Base-by-base conservation (phyloP, 306 rosid genomes). In the Castanopsis chinensis region DNA sequence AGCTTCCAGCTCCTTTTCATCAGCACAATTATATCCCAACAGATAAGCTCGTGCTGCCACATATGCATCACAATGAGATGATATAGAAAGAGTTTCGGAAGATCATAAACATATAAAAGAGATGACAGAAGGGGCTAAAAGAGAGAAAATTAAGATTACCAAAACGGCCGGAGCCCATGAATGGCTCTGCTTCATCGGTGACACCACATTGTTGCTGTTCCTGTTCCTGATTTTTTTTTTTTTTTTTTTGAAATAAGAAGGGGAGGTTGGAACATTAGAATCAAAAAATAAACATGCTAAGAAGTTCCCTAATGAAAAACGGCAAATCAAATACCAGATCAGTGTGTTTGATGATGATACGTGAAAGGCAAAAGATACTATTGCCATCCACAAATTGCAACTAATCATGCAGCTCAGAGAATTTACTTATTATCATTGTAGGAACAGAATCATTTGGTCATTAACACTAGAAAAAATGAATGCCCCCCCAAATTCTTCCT, bases 81-180 rank as follows among this genome's bases (percentile, higher is more conserved):
- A 28, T 54, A n/a, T 32, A 15, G 14, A 43, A 1, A 21, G 23
- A 8, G 14, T 20, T 25, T 30, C 12, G 1, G 33, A 37, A 65
- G 71, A 76, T 60, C 32, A 41, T 19, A 19, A 33, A 57, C 53
- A 35, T 1, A 49, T 15, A 43, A 25, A 18, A 23, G 53, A 12
- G 27, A 57, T 2, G 12, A 20, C 17, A 69, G 55, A 51, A 73
- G 33, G 5, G 33, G 33, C 4, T 30, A 30, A 30, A 4, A 4
- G 5, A 30, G 33, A 30, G 33, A 45, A 21, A 28, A 12, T 17
- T 58, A 61, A 45, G 27, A 17, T 83, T 91, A 95, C 99, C 99
- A 68, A 95, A 91, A 58, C 98, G 98, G 60, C 98, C 98, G 2
- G 98, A 95, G 79, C 99, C 99, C 98, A 91, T 90, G 80, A 92